Evolutionary conservation across 2,329 filamentous ascomycete genomes (phyloP), one percentile per base, ranked within the genome.

Genomic region (Penicillium janthinellum): DNA sequence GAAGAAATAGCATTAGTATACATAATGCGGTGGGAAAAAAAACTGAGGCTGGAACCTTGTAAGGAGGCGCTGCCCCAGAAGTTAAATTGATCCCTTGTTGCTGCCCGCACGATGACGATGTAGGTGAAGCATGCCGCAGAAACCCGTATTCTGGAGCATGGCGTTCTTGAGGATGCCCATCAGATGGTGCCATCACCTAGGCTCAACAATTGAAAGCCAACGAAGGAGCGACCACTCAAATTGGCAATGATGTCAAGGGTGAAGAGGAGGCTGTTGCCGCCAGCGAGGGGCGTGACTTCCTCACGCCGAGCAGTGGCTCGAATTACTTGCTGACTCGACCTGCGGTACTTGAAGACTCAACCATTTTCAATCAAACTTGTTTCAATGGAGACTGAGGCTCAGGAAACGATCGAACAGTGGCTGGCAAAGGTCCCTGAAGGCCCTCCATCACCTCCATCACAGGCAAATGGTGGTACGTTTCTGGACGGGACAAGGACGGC

Each of bases 401-500:
- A 44, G 15, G 20, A 14, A 38, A 22, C 42, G 44, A 65, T 68
- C n/a, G 48, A 65, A 4, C 60, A 42, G 44, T 68, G 66, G 66
- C 48, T 68, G 47, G 55, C 57, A 34, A 57, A 34, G 12, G 52
- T 66, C 4, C 42, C 55, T 20, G 42, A 58, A 51, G 41, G 17
- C 12, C 7, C 15, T 2, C 20, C 20, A 20, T 20, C 20, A 20
- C 20, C 20, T 14, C 41, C 15, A 42, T 25, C 28, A 12, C 25
- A 54, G 11, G 17, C 41, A 12, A 28, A n/a, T 12, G 15, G 17
- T 10, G 42, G 52, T 54, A 38, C 11, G 52, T 34, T 47, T 20
- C 22, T n/a, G 5, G 11, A 17, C 5, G 2, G 1, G 25, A 20
- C 3, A 11, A 44, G 8, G 3, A 7, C 5, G 20, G 20, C n/a